These are phyloP conservation scores for Lentinula guzmanii DNA, from an alignment of 768 basidiomycete species.

Conservation along the genomic window DNA sequence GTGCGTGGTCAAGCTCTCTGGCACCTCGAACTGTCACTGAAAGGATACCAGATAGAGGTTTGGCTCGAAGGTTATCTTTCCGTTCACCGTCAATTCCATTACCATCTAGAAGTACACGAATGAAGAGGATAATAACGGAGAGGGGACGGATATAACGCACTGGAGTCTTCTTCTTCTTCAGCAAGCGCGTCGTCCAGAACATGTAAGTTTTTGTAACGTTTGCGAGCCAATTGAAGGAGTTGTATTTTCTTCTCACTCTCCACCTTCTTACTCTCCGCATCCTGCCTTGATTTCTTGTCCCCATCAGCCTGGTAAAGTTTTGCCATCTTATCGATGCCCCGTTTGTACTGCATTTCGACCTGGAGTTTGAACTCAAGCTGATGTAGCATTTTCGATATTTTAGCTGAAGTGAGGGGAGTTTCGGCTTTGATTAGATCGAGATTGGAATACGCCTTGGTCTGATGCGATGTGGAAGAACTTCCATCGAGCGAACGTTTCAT, in stretches of 20 bases:
- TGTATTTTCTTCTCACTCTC: conserved; percentile 98
- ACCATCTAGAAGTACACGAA: conserved; percentile 24
- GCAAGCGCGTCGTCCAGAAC: conserved; percentile 87
- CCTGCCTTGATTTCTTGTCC: conserved; percentile 91
- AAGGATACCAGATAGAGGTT: conserved; percentile 90
- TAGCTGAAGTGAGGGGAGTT: conserved; percentile 91
- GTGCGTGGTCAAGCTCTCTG: conserved; percentile 92
- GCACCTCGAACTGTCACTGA: conserved; percentile 85
- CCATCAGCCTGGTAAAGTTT: conserved; percentile 95
- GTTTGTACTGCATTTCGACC: conserved; percentile 96
- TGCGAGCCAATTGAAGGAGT: conserved; percentile 84
- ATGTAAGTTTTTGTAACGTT: conserved; percentile 93
- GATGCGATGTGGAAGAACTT: conserved; percentile 33
- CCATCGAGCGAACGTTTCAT: background rate
- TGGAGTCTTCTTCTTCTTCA: conserved; percentile 61
- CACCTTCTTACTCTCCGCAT: conserved; percentile 89
- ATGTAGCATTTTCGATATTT: conserved; percentile 96
- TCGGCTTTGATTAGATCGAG: conserved; percentile 96
- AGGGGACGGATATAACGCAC: conserved; percentile 27
- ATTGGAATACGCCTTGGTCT: conserved; percentile 67
- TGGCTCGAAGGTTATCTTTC: conserved; percentile 89
- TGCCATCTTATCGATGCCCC: conserved; percentile 98
- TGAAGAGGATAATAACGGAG: conserved; percentile 1
- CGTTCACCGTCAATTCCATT: conserved; percentile 74
- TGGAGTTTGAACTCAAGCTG: conserved; percentile 99